Conservation (phyloP, 345 rosid species). For the Gossypioides kirkii region DNA sequence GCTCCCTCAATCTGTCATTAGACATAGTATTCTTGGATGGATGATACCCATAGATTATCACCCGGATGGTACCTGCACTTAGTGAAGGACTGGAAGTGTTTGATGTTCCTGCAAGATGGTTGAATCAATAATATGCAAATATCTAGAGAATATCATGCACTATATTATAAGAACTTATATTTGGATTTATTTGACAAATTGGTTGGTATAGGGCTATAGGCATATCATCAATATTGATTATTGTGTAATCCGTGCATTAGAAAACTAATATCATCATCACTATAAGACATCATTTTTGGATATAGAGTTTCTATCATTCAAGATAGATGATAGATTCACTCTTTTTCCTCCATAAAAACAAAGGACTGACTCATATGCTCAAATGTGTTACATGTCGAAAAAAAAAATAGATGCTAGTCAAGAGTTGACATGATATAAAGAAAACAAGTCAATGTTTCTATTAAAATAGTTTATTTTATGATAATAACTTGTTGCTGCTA, state of each 20-base stretch:
- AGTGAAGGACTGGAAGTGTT: constrained; percentile 22
- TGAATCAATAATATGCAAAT: neutral
- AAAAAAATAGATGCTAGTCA: neutral
- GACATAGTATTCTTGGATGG: constrained; percentile 40
- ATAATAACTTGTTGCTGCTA: neutral
- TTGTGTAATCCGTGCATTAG: constrained; percentile 11
- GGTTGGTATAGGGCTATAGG: neutral
- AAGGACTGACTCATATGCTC: neutral
- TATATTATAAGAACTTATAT: neutral
- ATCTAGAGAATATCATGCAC: neutral
- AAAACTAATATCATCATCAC: neutral
- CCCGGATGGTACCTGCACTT: constrained; percentile 40
- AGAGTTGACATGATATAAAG: neutral
- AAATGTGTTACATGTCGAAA: neutral
- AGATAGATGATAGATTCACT: neutral
- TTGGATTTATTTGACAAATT: neutral
- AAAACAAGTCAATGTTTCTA: neutral
- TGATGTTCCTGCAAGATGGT: constrained; percentile 36
- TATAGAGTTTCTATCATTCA: neutral
- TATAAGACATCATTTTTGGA: constrained; percentile 4
- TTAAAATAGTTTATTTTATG: neutral
- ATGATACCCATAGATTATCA: constrained; percentile 66
- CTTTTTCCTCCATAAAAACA: neutral
- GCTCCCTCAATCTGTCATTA: constrained; percentile 45
- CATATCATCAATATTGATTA: neutral